phyloP scores from a whole-genome alignment of 805 yeast genomes.

The Diddensiella transvaalensis region DNA sequence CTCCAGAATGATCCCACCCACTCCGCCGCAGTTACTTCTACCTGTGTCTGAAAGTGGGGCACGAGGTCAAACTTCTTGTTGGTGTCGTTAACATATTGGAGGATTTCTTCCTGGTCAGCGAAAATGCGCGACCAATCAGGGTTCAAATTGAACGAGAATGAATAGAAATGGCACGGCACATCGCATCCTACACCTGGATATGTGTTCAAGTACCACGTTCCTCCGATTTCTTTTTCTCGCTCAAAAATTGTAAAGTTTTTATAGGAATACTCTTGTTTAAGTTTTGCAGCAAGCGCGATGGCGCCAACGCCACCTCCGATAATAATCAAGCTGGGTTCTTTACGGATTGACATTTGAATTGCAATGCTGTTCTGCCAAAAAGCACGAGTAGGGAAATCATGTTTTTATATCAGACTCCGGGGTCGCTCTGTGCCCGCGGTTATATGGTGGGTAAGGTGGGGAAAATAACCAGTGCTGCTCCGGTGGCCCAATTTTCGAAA shows the following conservation, averaged over 20 bases:
- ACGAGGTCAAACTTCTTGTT: conserved; percentile 25
- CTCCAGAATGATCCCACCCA: conserved; percentile 21
- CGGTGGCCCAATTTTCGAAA: too few species aligned
- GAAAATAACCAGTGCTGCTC: too few species aligned
- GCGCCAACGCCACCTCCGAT: conserved; percentile 21
- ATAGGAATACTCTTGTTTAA: conserved; percentile 14
- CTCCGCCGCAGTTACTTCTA: conserved; percentile 20
- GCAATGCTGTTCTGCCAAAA: too few species aligned
- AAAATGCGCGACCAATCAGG: conserved; percentile 27
- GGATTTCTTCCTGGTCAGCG: conserved; percentile 27
- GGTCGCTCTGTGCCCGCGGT: too few species aligned
- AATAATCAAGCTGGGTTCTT: conserved; percentile 15
- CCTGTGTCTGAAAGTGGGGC: conserved; percentile 21
- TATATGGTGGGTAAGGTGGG: too few species aligned
- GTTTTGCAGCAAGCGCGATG: conserved; percentile 18
- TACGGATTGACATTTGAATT: too few species aligned
- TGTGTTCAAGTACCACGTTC: conserved; percentile 25
- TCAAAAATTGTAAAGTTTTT: conserved; percentile 20
- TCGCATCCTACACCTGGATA: conserved; percentile 29
- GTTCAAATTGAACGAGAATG: conserved; percentile 29
- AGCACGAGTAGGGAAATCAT: too few species aligned
- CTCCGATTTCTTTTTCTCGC: conserved; percentile 19
- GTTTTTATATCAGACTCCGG: too few species aligned
- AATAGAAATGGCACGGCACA: conserved; percentile 30
- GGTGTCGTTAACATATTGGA: conserved; percentile 24